These are phyloP conservation scores for Ogataea degrootiae DNA, from an alignment of 805 yeast species.

Conservation along the genomic window DNA sequence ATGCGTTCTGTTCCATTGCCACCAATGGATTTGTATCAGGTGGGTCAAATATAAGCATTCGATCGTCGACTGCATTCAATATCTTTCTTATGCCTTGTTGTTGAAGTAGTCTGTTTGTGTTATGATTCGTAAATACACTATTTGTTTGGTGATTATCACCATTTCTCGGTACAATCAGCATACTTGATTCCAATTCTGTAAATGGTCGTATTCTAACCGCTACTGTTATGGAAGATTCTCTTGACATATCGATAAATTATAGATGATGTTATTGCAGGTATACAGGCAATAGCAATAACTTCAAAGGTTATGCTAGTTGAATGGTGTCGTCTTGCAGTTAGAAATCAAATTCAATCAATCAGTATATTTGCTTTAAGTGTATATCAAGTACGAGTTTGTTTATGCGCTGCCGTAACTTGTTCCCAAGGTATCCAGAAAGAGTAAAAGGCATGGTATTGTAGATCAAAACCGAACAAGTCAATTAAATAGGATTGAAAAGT, in stretches of 20 bases:
- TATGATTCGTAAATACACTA: slow-evolving; percentile 32
- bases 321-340: no score
- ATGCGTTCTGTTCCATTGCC: slow-evolving; percentile 38
- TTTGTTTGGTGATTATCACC: background rate
- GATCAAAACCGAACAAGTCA: no score
- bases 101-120: slow-evolving; percentile 8
- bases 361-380: no score
- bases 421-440: no score
- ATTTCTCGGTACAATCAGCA: slow-evolving; percentile 1
- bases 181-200: slow-evolving; percentile 47
- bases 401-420: no score
- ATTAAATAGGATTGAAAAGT: no score
- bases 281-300: no score
- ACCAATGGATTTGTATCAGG: slow-evolving; percentile 61
- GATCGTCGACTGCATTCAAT: slow-evolving; percentile 75
- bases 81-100: slow-evolving; percentile 56
- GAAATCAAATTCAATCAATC: no score
- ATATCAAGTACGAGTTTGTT: no score
- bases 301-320: no score
- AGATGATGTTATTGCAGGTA: no score
- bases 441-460: no score
- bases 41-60: slow-evolving; percentile 85
- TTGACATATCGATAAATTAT: slow-evolving; percentile 8
- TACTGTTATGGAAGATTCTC: slow-evolving; percentile 59
- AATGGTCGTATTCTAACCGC: slow-evolving; percentile 85